Evolutionary conservation across 768 basidiomycete species (phyloP).

Genomic region (Heimioporus sp.): DNA sequence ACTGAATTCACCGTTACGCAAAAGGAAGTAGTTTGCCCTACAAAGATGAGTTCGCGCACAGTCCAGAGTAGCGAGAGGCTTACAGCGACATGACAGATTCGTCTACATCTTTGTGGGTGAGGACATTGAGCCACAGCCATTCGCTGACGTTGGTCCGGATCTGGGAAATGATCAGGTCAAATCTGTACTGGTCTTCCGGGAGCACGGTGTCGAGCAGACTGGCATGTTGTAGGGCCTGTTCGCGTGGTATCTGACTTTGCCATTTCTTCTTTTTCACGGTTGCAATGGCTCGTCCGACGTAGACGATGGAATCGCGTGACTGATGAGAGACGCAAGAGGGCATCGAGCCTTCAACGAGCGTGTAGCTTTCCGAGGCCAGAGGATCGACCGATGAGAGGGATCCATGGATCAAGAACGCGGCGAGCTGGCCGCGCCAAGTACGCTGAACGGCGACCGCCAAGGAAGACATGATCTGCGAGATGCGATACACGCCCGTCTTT

Average conservation of each 20-base stretch:
- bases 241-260: slow-evolving; percentile 73
- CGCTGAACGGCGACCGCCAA: slow-evolving; percentile 75
- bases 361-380: slow-evolving; percentile 57
- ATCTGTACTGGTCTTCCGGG: slow-evolving; percentile 72
- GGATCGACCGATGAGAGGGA: slow-evolving; percentile 61
- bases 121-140: slow-evolving; percentile 90
- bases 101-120: slow-evolving; percentile 80
- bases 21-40: slow-evolving; percentile 85
- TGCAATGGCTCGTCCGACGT: slow-evolving; percentile 84
- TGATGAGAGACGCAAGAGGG: slow-evolving; percentile 74
- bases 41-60: slow-evolving; percentile 5
- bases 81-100: slow-evolving; percentile 85
- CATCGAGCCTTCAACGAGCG: slow-evolving; percentile 61
- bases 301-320: slow-evolving; percentile 77
- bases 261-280: slow-evolving; percentile 79
- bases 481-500: slow-evolving; percentile 74
- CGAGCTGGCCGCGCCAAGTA: slow-evolving; percentile 84
- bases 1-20: slow-evolving; percentile 86
- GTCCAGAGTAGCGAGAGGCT: slow-evolving; percentile 26
- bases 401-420: slow-evolving; percentile 79
- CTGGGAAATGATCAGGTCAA: slow-evolving; percentile 70
- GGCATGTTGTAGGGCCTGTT: slow-evolving; percentile 64
- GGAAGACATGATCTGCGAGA: slow-evolving; percentile 66
- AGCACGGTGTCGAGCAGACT: slow-evolving; percentile 62
- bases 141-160: slow-evolving; percentile 82